Base-by-base conservation (phyloP, 2,329 filamentous ascomycete genomes). In the Raffaelea ambrosiae region DNA sequence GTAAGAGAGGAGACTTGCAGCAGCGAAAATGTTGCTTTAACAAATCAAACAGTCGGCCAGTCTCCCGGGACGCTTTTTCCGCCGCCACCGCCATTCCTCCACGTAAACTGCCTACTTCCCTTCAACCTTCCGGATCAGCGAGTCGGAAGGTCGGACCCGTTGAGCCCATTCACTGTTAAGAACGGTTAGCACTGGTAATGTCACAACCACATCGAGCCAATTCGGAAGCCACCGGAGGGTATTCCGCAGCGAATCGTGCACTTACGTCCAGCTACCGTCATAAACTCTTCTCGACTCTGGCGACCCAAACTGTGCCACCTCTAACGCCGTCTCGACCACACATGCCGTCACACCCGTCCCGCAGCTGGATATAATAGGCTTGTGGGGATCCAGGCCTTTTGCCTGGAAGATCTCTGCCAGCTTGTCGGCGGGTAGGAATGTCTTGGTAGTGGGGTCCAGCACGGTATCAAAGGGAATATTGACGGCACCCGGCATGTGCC, bases 221-320 rank as follows among this genome's bases (percentile, higher is more conserved):
- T n/a, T n/a, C n/a, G n/a, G n/a, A n/a, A n/a, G n/a, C n/a, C n/a
- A n/a, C n/a, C n/a, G n/a, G n/a, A n/a, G n/a, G n/a, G n/a, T n/a
- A n/a, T n/a, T n/a, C n/a, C n/a, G n/a, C n/a, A n/a, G n/a, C n/a
- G n/a, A n/a, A n/a, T n/a, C n/a, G n/a, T n/a, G 36, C 3, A 84
- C 86, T 81, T 73, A 95, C 77, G 93, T 97, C 93, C 93, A 98
- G 66, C 90, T 95, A 43, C 93, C 93, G 64, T 98, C 93, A 60
- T 98, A 98, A 20, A 98, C 74, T 61, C 77, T 83, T 55, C 87
- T 79, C 47, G 78, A 77, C 51, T 82, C 76, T 0, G 77, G 66
- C 4, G 78, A 71, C 2, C 85, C 86, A 60, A 81, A 90, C 2
- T 82, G 83, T 20, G 90, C 88, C 64, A 88, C 82, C 26, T 79